Percentiles rank a stretch among this genome's conserved stretches.
These are phyloP conservation scores for Globisporangium heterothallicum DNA, from an alignment of 352 stramenopile genomes.

Conservation along the genomic window DNA sequence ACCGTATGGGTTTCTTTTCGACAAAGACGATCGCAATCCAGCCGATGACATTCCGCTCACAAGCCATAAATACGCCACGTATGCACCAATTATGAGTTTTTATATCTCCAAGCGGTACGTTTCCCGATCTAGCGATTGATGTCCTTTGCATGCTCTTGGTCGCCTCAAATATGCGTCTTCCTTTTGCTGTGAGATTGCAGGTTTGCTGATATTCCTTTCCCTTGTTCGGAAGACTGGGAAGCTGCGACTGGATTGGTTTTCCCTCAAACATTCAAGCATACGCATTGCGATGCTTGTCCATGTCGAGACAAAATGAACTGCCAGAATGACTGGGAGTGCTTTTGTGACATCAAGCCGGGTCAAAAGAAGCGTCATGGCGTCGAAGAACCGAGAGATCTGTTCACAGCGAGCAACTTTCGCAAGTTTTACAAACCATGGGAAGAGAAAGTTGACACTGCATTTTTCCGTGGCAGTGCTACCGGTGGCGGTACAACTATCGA, in stretches of 20 bases:
- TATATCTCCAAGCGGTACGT: slow-evolving; percentile 87
- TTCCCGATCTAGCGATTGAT: neutral
- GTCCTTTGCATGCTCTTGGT: no score
- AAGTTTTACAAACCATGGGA: slow-evolving; percentile 96
- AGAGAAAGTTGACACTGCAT: slow-evolving; percentile 95
- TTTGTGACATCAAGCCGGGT: slow-evolving; percentile 52
- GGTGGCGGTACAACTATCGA: slow-evolving; percentile 92
- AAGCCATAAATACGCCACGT: slow-evolving; percentile 87
- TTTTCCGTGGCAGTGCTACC: slow-evolving; percentile 97
- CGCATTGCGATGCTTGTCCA: slow-evolving; percentile 72
- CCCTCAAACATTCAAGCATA: slow-evolving; percentile 87
- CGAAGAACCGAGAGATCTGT: slow-evolving; percentile 87
- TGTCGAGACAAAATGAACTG: slow-evolving; percentile 61
- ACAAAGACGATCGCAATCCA: slow-evolving; percentile 94
- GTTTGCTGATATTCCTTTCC: slow-evolving; percentile 98
- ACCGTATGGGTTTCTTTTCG: slow-evolving; percentile 98
- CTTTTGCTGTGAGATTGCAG: slow-evolving; percentile 14
- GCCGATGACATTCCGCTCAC: slow-evolving; percentile 91
- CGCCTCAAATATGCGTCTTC: neutral
- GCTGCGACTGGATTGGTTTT: slow-evolving; percentile 89
- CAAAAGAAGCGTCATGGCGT: slow-evolving; percentile 73
- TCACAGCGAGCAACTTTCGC: slow-evolving; percentile 95
- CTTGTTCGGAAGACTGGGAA: slow-evolving; percentile 95
- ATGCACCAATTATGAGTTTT: slow-evolving; percentile 97
- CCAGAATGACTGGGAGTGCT: slow-evolving; percentile 78